Base-by-base conservation (phyloP, 805 yeast genomes). In the Teunomyces pallodes region DNA sequence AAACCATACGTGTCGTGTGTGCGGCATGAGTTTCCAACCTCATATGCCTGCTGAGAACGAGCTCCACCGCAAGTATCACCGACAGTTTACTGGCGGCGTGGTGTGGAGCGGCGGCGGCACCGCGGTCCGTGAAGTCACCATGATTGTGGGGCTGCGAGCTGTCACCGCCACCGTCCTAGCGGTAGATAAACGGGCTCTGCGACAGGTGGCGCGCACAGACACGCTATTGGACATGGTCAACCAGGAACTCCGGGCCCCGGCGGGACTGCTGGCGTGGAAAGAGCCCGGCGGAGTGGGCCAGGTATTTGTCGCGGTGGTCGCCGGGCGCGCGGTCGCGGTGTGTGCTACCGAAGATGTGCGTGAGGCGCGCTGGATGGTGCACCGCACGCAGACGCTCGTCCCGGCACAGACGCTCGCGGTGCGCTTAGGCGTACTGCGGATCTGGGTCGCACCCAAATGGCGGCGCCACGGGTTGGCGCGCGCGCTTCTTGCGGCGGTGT, bases 181-280 rank as follows among this genome's bases (percentile, higher is more conserved):
- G 3, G 45, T 56, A 7, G 51, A 44, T 9, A 48, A 48, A 36
- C 16, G 28, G 10, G 29, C 20, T 4, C 14, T 13, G 32, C 46
- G 47, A 5, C 48, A 53, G 1, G 57, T 70, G 4, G 65, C 63
- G 42, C 64, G 59, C 39, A 49, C 53, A 7, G 51, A 50, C 31
- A 52, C 56, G 36, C 57, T 83, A 3, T 60, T 86, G 49, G 65
- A 68, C 0, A 65, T 83, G 59, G 87, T 80, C 6, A 85, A 86
- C 58, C 69, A 65, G 5, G 86, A 81, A 52, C 65, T 86, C 42
- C 79, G 75, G 61, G 90, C 91, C 0, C 85, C 73, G 0, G 43
- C 39, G 9, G 76, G 63, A 13, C 62, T 69, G 10, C 49, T 54
- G 5, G 51, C 51, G n/a, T 73, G 77, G 77, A 57, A 56, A 47